Conservation (phyloP, 306 rosid species). For the Echinosophora koreensis region DNA sequence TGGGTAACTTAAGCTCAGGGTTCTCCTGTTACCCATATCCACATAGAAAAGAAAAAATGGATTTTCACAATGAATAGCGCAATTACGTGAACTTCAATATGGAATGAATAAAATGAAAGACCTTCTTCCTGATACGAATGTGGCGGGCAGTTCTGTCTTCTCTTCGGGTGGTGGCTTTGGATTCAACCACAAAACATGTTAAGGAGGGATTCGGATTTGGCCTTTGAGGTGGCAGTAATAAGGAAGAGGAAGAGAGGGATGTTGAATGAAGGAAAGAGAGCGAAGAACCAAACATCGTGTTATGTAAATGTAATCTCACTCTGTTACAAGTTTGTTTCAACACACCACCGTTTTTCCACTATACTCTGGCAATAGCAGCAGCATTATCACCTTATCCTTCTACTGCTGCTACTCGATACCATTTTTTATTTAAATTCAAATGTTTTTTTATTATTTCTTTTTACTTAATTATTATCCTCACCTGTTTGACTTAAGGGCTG, state of each 20-base stretch:
- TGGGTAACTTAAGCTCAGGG: neutral
- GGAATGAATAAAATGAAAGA: neutral
- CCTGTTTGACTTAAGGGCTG: too few species aligned
- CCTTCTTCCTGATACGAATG: conserved; percentile 60
- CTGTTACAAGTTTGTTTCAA: neutral
- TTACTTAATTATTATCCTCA: too few species aligned
- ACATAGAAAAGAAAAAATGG: neutral
- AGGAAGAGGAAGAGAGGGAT: conserved; percentile 44
- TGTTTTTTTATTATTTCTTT: too few species aligned
- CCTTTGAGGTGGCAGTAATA: conserved; percentile 10
- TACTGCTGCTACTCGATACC: too few species aligned
- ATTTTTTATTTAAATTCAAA: too few species aligned
- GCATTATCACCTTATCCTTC: conserved; percentile 52
- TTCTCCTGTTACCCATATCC: neutral
- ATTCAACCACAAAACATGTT: conserved; percentile 56
- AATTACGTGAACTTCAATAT: neutral
- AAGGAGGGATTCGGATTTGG: conserved; percentile 35
- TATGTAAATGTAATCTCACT: neutral
- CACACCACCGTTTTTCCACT: neutral
- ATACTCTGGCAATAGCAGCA: neutral
- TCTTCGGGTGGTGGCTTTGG: conserved; percentile 60
- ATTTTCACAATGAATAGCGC: neutral
- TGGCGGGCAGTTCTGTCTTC: conserved; percentile 82
- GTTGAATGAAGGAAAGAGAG: conserved; percentile 56
- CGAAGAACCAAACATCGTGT: conserved; percentile 55